These are phyloP conservation scores for Trichoderma sp. DNA, from an alignment of 2,329 filamentous ascomycete species.

Conservation along the genomic window DNA sequence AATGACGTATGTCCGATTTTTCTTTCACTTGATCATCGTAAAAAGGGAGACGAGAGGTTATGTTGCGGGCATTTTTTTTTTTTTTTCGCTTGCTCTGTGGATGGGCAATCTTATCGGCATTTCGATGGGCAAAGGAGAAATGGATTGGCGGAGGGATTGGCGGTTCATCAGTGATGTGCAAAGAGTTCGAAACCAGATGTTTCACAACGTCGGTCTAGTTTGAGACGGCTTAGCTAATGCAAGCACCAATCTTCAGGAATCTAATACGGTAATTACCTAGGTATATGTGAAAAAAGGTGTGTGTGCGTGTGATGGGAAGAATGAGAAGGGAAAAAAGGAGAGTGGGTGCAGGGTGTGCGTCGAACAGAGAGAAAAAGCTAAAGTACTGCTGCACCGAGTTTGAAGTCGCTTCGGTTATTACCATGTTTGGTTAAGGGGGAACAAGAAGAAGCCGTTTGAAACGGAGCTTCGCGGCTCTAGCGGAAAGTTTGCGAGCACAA, in stretches of 20 bases:
- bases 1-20: neutral
- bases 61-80: neutral
- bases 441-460: neutral
- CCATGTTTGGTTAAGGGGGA: conserved; percentile 2
- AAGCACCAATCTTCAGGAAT: neutral
- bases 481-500: neutral
- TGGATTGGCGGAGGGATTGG: neutral
- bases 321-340: neutral
- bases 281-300: too few relatives aligned
- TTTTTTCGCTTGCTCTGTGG: neutral
- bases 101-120: neutral
- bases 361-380: neutral
- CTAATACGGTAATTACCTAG: neutral
- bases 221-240: neutral
- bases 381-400: neutral
- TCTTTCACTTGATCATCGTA: neutral
- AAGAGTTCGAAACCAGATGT: neutral
- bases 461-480: conserved; percentile 19
- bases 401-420: neutral
- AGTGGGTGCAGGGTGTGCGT: neutral
- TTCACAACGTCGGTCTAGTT: neutral
- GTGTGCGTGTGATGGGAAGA: too few relatives aligned
- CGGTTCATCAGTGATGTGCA: neutral
- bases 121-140: neutral
- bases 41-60: neutral